Conservation (phyloP, 805 yeast genomes). For the Yarrowia deformans region DNA sequence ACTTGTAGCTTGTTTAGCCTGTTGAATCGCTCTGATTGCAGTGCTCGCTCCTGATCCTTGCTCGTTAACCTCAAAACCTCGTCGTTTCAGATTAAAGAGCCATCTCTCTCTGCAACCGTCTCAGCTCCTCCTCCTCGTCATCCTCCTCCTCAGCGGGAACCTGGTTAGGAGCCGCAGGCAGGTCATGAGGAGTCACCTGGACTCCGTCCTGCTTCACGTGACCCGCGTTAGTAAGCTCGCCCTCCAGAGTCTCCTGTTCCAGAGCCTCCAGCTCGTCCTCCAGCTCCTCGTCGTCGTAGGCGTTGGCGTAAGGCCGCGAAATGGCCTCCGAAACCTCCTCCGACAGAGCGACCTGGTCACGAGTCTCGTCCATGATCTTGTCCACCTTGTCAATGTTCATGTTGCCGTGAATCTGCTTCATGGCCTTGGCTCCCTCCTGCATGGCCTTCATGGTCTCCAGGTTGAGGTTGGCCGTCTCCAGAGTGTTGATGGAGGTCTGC, state of each 20-base stretch:
- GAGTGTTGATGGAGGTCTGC: slow-evolving; percentile 87
- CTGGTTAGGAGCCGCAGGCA: slow-evolving; percentile 43
- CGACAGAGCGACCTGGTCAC: slow-evolving; percentile 94
- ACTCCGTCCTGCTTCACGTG: slow-evolving; percentile 13
- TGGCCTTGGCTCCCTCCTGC: slow-evolving; percentile 97
- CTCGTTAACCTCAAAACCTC: not conserved
- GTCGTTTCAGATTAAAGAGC: slow-evolving; percentile 48
- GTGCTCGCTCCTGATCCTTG: not conserved
- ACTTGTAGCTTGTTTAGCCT: not conserved
- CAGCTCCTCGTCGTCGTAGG: slow-evolving; percentile 83
- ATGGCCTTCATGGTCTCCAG: slow-evolving; percentile 98
- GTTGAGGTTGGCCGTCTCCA: slow-evolving; percentile 95
- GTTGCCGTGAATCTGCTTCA: slow-evolving; percentile 95
- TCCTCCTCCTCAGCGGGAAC: slow-evolving; percentile 50
- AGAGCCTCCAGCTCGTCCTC: slow-evolving; percentile 91
- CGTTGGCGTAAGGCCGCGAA: slow-evolving; percentile 88
- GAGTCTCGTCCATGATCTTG: slow-evolving; percentile 95
- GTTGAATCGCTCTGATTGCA: not conserved
- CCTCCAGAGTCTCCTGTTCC: slow-evolving; percentile 80
- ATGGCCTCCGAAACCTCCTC: slow-evolving; percentile 97
- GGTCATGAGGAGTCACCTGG: slow-evolving; percentile 46
- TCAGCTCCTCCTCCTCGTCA: slow-evolving; percentile 55
- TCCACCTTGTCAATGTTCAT: slow-evolving; percentile 96
- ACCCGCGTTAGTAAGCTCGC: slow-evolving; percentile 56
- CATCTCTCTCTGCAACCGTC: slow-evolving; percentile 56